phyloP scores from a whole-genome alignment of 2,329 filamentous ascomycete genomes.

The Aspergillus quadricinctus region DNA sequence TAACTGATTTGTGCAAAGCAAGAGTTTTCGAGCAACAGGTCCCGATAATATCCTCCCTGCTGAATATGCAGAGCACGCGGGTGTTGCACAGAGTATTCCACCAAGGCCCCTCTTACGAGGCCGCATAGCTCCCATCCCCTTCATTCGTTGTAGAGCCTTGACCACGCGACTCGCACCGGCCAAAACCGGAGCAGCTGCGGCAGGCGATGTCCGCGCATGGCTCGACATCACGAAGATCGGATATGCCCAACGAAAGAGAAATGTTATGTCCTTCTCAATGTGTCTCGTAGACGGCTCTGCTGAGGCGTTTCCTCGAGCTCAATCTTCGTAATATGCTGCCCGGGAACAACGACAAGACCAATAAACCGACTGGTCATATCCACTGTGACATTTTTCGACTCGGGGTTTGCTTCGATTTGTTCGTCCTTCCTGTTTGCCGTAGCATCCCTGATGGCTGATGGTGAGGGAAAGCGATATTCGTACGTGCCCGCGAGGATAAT shows the following conservation, averaged over 20 bases:
- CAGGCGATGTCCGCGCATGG: background rate
- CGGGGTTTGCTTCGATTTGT: slow-evolving; percentile 11
- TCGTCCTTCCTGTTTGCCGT: slow-evolving; percentile 31
- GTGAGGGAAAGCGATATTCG: slow-evolving; percentile 77
- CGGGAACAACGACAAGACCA: slow-evolving; percentile 84
- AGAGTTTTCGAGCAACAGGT: background rate
- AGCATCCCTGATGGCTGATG: slow-evolving; percentile 42
- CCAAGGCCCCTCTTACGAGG: background rate
- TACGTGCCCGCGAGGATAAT: slow-evolving; percentile 80
- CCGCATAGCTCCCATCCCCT: background rate
- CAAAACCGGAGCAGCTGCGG: background rate
- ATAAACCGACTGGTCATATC: slow-evolving; percentile 83
- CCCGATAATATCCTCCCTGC: background rate
- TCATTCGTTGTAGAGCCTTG: background rate
- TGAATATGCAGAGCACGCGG: background rate
- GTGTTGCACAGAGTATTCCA: background rate
- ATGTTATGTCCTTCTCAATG: slow-evolving; percentile 13
- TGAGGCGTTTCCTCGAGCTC: slow-evolving; percentile 66
- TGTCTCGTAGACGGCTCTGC: slow-evolving; percentile 17
- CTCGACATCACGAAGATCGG: background rate
- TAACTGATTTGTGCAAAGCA: background rate
- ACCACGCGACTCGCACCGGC: background rate
- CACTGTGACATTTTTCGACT: slow-evolving; percentile 47
- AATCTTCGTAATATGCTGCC: slow-evolving; percentile 78
- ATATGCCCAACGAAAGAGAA: background rate